These are phyloP conservation scores for Candida pseudoviswanathii DNA, from an alignment of 1,139 yeast genomes.

Conservation along the genomic window DNA sequence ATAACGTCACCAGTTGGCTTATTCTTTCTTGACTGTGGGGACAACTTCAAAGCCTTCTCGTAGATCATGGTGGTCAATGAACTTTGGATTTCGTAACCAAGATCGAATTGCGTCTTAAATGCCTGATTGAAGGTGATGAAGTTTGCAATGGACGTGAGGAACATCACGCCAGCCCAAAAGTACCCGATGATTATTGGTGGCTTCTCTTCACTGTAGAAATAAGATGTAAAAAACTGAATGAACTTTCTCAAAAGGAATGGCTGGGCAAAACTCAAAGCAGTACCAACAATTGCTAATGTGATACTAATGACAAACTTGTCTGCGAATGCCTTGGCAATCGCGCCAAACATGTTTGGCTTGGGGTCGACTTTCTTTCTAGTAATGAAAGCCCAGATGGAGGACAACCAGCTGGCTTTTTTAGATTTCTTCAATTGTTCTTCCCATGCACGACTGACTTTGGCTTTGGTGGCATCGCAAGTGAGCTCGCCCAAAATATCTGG, in stretches of 20 bases:
- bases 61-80: slow-evolving; percentile 34
- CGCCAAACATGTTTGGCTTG: slow-evolving; percentile 14
- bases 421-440: slow-evolving; percentile 7
- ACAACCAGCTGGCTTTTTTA: slow-evolving; percentile 9
- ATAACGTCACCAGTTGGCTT: slow-evolving; percentile 45
- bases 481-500: slow-evolving; percentile 20
- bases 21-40: slow-evolving; percentile 40
- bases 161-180: slow-evolving; percentile 31
- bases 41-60: slow-evolving; percentile 35
- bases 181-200: slow-evolving; percentile 31
- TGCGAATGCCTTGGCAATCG: slow-evolving; percentile 13
- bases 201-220: slow-evolving; percentile 19
- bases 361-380: slow-evolving; percentile 11
- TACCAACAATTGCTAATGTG: slow-evolving; percentile 23
- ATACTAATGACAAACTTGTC: slow-evolving; percentile 13
- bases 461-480: slow-evolving; percentile 13
- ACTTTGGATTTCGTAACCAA: slow-evolving; percentile 23
- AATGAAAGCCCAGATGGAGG: slow-evolving; percentile 11
- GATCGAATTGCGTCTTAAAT: slow-evolving; percentile 21
- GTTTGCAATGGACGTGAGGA: slow-evolving; percentile 25
- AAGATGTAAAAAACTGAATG: slow-evolving; percentile 27
- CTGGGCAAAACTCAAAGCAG: slow-evolving; percentile 24
- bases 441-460: slow-evolving; percentile 15
- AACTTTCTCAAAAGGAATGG: slow-evolving; percentile 37
- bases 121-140: slow-evolving; percentile 30